Conservation (phyloP, 495 filamentous ascomycete genomes). For the Talaromyces wortmannii region DNA sequence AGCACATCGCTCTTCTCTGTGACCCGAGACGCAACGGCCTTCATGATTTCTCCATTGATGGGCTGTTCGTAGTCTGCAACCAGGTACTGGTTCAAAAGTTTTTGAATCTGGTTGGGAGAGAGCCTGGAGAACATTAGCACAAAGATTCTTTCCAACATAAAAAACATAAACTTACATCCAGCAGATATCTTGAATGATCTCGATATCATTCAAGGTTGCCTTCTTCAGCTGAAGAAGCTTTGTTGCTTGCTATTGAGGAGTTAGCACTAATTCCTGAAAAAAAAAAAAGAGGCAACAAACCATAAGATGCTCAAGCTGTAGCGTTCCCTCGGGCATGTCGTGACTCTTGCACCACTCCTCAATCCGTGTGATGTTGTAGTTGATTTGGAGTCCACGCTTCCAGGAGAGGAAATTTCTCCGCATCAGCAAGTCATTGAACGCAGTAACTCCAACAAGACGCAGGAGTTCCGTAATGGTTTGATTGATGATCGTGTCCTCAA, state of each 20-base stretch:
- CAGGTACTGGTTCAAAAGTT: constrained; percentile 96
- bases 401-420: constrained; percentile 96
- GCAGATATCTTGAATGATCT: constrained; percentile 99
- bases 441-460: constrained; percentile 90
- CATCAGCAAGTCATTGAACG: constrained; percentile 98
- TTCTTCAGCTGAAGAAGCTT: constrained; percentile 99
- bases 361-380: constrained; percentile 99
- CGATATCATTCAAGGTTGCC: constrained; percentile 96
- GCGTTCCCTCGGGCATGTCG: constrained; percentile 97
- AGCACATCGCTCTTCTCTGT: constrained; percentile 98
- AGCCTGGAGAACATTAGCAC: constrained; percentile 49
- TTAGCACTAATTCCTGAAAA: constrained; percentile 17
- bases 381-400: constrained; percentile 99
- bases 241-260: constrained; percentile 71
- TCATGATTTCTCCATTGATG: constrained; percentile 99
- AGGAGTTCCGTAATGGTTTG: constrained; percentile 94
- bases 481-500: constrained; percentile 91
- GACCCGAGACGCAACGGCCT: constrained; percentile 92
- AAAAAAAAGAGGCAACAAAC: constrained; percentile 32
- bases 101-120: constrained; percentile 98
- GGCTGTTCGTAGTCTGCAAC: constrained; percentile 99
- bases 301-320: constrained; percentile 98
- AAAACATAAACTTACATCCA: constrained; percentile 75
- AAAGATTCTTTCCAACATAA: background rate
- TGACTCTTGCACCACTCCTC: constrained; percentile 99